Base-by-base conservation (phyloP, 768 basidiomycete species). In the Phanerodontia chrysosporium region DNA sequence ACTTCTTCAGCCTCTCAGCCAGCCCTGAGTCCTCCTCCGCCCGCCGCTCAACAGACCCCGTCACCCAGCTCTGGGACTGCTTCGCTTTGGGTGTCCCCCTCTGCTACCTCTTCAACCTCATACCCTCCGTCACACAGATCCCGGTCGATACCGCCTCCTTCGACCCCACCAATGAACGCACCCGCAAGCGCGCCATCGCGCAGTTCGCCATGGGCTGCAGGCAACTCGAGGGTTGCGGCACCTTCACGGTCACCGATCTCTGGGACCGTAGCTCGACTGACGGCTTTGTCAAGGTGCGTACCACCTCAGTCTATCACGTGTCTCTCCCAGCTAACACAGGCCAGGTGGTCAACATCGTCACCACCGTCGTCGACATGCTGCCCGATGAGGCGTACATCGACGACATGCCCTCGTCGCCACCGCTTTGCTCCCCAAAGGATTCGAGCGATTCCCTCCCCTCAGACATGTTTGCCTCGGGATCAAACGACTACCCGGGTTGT, bases 31-130 rank as follows among this genome's bases (percentile, higher is more conserved):
- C 69, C 10, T 63, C 66, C 62, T 79, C 86, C 44, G 74, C 78
- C 32, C 82, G 91, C 58, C 85, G 85, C 72, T 90, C 89, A 32
- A 89, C 88, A 45, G 95, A 98, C 76, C 92, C 94, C 36, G 96
- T 99, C 67, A 87, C 89, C 49, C 92, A 94, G 72, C 85, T 98
- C 51, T 96, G 95, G 88, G 91, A 93, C 69, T 86, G 91, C 70
- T 91, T 99, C 75, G 87, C 94, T 44, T 83, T 94, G 35, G 97
- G 97, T 59, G 86, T 92, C 49, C 88, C 95, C 46, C 89, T 98
- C 65, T 96, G 94, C 76, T 97, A 90, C 78, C 86, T 99, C 66
- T 96, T 92, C 80, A 96, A 99, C 75, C 86, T 90, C 72, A 86
- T 98, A 57, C 88, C 89, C 39, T 72, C 76, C 16, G 66, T 70